Evolutionary conservation across 345 rosid species (phyloP).

Genomic region (Rhodamnia argentea): DNA sequence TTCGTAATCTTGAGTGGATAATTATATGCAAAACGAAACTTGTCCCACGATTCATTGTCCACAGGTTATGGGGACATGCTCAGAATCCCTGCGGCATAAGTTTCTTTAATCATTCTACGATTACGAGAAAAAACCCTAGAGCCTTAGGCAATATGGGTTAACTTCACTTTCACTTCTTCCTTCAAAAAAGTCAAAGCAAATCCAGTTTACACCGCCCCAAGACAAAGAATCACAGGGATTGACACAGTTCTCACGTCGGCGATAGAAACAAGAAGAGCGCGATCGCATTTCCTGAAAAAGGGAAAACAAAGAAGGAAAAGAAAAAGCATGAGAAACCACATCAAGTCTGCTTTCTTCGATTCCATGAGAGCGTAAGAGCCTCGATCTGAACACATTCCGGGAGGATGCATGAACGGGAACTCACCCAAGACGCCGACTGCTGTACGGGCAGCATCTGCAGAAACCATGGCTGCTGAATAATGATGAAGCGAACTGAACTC

Average conservation of each 20-base stretch:
- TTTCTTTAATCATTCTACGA: not conserved
- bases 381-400: not conserved
- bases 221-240: not conserved
- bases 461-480: constrained; percentile 29
- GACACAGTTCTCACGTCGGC: constrained; percentile 50
- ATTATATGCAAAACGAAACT: not conserved
- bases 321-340: not conserved
- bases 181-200: not conserved
- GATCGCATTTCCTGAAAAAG: constrained; percentile 62
- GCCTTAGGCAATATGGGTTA: not conserved
- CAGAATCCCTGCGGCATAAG: not conserved
- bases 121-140: not conserved
- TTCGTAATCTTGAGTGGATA: not conserved
- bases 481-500: not conserved
- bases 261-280: constrained; percentile 71
- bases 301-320: not conserved
- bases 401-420: not conserved
- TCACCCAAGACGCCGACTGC: constrained; percentile 60
- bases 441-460: constrained; percentile 32
- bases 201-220: not conserved
- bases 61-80: not conserved
- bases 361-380: not conserved
- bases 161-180: not conserved
- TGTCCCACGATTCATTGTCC: not conserved
- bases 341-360: not conserved